Evolutionary conservation across 495 filamentous ascomycete genomes (phyloP).

Genomic region (Tetracladium setigerum): DNA sequence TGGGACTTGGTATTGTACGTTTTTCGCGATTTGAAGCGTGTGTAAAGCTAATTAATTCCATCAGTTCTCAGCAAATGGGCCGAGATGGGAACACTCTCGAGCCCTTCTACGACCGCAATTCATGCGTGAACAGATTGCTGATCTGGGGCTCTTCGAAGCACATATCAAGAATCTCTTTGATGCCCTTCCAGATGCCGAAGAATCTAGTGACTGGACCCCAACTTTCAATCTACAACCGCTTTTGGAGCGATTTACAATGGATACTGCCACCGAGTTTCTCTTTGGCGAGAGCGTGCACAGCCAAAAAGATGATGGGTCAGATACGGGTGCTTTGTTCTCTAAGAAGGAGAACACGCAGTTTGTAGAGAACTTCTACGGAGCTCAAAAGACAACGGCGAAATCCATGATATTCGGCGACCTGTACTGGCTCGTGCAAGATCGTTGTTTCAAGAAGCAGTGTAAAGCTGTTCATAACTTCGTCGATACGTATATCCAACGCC

Average conservation of each 20-base stretch:
- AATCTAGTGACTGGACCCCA: slow-evolving; percentile 32
- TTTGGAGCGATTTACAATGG: slow-evolving; percentile 59
- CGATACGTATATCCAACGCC: slow-evolving; percentile 11
- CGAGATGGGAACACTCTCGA: slow-evolving; percentile 36
- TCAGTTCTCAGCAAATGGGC: slow-evolving; percentile 42
- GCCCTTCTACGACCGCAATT: slow-evolving; percentile 37
- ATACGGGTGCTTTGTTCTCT: slow-evolving; percentile 22
- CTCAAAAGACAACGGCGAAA: slow-evolving; percentile 13
- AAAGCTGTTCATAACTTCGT: slow-evolving; percentile 17
- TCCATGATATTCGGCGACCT: slow-evolving; percentile 10
- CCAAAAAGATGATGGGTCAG: slow-evolving; percentile 15
- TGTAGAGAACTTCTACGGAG: slow-evolving; percentile 21
- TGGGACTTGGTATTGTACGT: slow-evolving; percentile 42
- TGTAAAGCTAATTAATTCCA: slow-evolving; percentile 15
- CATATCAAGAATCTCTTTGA: slow-evolving; percentile 35
- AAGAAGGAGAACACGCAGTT: slow-evolving; percentile 16
- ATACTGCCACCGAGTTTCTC: slow-evolving; percentile 63
- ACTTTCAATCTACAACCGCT: slow-evolving; percentile 47
- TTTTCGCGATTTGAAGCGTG: slow-evolving; percentile 11
- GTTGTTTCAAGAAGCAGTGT: slow-evolving; percentile 12
- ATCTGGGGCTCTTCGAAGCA: slow-evolving; percentile 45
- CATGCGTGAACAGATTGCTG: slow-evolving; percentile 32
- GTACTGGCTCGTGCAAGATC: slow-evolving; percentile 11
- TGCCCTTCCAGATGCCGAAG: slow-evolving; percentile 25
- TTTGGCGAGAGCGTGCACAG: slow-evolving; percentile 39